Percentiles rank a stretch among this genome's conserved stretches.
Conservation (phyloP, 2,329 filamentous ascomycete genomes). For the Pleomassaria siparia region DNA sequence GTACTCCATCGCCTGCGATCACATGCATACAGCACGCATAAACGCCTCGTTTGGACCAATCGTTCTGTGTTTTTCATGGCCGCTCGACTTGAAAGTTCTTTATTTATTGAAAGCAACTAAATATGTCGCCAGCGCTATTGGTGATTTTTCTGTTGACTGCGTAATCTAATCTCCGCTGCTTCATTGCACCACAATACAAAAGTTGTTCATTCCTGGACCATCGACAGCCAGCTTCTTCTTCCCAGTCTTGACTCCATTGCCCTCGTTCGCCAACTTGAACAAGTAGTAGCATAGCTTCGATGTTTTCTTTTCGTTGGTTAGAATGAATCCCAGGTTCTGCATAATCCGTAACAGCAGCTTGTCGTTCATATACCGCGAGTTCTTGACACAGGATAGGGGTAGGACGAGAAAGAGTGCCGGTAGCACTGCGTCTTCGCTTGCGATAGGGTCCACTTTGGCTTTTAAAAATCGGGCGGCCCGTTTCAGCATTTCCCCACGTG, state of each 20-base stretch:
- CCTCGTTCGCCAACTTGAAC: slow-evolving; percentile 61
- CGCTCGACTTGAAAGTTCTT: too few relatives aligned
- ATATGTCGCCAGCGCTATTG: too few relatives aligned
- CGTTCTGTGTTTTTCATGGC: too few relatives aligned
- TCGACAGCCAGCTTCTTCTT: slow-evolving; percentile 78
- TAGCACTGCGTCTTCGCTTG: slow-evolving; percentile 24
- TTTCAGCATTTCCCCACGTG: slow-evolving; percentile 79
- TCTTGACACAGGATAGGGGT: slow-evolving; percentile 82
- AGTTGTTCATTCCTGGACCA: slow-evolving; percentile 83
- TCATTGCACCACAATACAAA: slow-evolving; percentile 68
- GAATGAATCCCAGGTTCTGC: slow-evolving; percentile 70
- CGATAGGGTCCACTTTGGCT: slow-evolving; percentile 9
- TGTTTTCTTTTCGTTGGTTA: slow-evolving; percentile 69
- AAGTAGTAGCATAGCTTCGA: slow-evolving; percentile 86
- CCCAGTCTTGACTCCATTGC: slow-evolving; percentile 50
- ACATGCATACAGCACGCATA: neutral
- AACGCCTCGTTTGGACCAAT: neutral
- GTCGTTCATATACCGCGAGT: slow-evolving; percentile 87
- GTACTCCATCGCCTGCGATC: neutral
- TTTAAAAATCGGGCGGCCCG: slow-evolving; percentile 38
- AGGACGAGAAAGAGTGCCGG: slow-evolving; percentile 86
- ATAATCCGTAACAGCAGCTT: slow-evolving; percentile 71
- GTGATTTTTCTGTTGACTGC: too few relatives aligned
- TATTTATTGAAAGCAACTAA: too few relatives aligned
- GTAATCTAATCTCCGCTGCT: too few relatives aligned